A percentile compares a stretch with the other conserved stretches of the same genome.
These are phyloP conservation scores for Globisporangium nunn DNA, from an alignment of 352 stramenopile species.

Conservation along the genomic window DNA sequence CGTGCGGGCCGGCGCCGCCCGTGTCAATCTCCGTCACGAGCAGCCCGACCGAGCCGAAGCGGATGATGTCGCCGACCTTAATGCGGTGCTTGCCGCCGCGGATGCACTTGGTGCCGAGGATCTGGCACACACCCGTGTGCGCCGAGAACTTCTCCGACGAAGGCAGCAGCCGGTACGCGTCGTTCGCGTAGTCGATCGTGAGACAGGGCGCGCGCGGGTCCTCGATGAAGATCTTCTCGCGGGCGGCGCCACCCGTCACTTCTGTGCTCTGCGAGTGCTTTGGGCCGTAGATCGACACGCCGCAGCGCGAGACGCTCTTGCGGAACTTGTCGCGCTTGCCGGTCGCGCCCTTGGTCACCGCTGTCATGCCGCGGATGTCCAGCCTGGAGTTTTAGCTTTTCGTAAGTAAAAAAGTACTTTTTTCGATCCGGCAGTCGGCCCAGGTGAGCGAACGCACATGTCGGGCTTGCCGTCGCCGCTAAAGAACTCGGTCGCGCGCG, in stretches of 20 bases:
- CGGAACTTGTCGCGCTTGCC: conserved; percentile 86
- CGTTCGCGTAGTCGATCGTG: conserved; percentile 85
- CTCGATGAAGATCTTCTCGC: conserved; percentile 86
- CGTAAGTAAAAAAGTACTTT: neutral
- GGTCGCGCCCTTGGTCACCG: conserved; percentile 75
- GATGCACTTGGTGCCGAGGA: conserved; percentile 82
- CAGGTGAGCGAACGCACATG: conserved; percentile 33
- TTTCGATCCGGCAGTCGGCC: neutral
- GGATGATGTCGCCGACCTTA: conserved; percentile 81
- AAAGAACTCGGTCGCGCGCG: conserved; percentile 84
- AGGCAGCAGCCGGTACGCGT: conserved; percentile 77
- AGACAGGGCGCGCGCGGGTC: conserved; percentile 75
- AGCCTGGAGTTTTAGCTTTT: conserved; percentile 26
- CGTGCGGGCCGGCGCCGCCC: conserved; percentile 51
- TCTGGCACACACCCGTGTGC: conserved; percentile 83
- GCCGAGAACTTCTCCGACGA: conserved; percentile 84
- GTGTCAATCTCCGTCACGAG: conserved; percentile 85
- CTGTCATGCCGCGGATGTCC: conserved; percentile 84
- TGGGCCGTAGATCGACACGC: conserved; percentile 82
- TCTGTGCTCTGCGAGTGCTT: conserved; percentile 67
- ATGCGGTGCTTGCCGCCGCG: conserved; percentile 78
- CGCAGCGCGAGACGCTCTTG: conserved; percentile 79
- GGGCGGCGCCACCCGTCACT: conserved; percentile 20
- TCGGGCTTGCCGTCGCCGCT: conserved; percentile 83
- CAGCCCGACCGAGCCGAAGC: conserved; percentile 75